phyloP scores from a whole-genome alignment of 805 yeast species.

The Saccharomycopsis sp. region DNA sequence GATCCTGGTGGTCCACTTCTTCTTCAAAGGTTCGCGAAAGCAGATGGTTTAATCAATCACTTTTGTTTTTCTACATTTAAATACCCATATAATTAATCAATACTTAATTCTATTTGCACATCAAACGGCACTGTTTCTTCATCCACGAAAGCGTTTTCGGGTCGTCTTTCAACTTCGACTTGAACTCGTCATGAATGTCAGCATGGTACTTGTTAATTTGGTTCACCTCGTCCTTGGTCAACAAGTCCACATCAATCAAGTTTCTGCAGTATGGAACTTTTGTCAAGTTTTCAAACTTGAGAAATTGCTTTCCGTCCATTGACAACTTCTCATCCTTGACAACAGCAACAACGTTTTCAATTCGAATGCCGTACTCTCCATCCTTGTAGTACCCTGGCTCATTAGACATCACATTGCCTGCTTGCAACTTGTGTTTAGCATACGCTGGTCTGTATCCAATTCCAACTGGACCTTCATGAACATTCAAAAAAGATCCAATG shows the following conservation, averaged over 20 bases:
- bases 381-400: conserved; percentile 94
- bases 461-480: conserved; percentile 92
- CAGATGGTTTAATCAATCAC: conserved; percentile 11
- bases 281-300: conserved; percentile 76
- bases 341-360: conserved; percentile 72
- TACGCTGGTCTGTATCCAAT: conserved; percentile 48
- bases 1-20: conserved; percentile 56
- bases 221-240: conserved; percentile 50
- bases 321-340: conserved; percentile 36
- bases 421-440: conserved; percentile 41
- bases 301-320: conserved; percentile 45
- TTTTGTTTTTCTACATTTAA: not conserved
- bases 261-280: conserved; percentile 75
- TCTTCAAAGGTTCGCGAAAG: conserved; percentile 33
- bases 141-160: conserved; percentile 64
- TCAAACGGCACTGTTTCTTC: conserved; percentile 44
- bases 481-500: conserved; percentile 83
- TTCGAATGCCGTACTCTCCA: conserved; percentile 81
- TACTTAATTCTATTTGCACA: not conserved
- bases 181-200: conserved; percentile 43
- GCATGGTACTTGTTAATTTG: conserved; percentile 67
- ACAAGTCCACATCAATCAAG: conserved; percentile 52
- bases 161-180: conserved; percentile 45
- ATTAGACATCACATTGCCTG: conserved; percentile 75
- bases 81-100: not conserved